Percentiles rank a stretch among this genome's conserved stretches.
Conservation (phyloP, 805 yeast genomes). For the Hanseniaspora vineae region DNA sequence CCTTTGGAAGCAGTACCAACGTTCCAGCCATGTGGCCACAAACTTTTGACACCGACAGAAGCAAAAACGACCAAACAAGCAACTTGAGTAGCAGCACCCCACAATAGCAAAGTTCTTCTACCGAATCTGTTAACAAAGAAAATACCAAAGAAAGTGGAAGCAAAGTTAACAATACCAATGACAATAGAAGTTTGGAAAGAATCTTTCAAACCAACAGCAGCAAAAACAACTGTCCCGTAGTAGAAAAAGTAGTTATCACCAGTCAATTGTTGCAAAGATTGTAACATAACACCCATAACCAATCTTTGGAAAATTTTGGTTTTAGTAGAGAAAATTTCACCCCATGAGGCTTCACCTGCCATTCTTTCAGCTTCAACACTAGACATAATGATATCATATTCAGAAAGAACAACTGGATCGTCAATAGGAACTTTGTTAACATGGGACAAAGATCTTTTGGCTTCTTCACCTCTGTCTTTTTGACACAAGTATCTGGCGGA, state of each 20-base stretch:
- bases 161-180: constrained; percentile 48
- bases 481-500: constrained; percentile 58
- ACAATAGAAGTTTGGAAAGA: constrained; percentile 48
- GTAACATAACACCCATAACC: constrained; percentile 40
- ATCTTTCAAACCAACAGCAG: constrained; percentile 48
- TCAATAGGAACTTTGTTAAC: constrained; percentile 45
- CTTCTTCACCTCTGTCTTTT: constrained; percentile 44
- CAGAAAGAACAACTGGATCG: constrained; percentile 41
- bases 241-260: constrained; percentile 60
- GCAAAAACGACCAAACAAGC: constrained; percentile 38
- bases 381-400: constrained; percentile 43
- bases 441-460: constrained; percentile 43
- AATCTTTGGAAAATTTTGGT: constrained; percentile 42
- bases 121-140: constrained; percentile 43
- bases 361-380: constrained; percentile 47
- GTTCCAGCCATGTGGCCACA: constrained; percentile 31
- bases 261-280: constrained; percentile 55
- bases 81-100: constrained; percentile 38
- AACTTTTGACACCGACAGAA: constrained; percentile 43
- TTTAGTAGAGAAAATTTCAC: constrained; percentile 51
- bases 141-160: constrained; percentile 41
- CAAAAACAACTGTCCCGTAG: constrained; percentile 51
- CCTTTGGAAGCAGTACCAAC: constrained; percentile 28
- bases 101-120: constrained; percentile 34
- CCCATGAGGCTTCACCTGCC: constrained; percentile 59